Evolutionary conservation across 129 eudicot genomes (phyloP), one percentile per base, ranked within the genome.

Genomic region (Centaurea solstitialis): DNA sequence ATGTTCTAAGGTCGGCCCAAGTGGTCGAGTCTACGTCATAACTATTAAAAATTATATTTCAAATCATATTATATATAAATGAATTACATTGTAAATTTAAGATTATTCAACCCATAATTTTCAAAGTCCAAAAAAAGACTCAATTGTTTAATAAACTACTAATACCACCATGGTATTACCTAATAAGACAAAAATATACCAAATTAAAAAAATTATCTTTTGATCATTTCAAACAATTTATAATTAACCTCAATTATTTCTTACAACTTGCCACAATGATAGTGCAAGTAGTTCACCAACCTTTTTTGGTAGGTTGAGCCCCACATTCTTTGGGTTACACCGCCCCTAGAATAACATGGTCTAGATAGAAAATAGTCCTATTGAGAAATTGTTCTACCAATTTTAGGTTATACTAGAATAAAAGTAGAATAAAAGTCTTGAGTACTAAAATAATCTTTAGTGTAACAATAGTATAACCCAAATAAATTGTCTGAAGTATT

Each of bases 21-120:
- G 79, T 75, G 79, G 66, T 53, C 38, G 85, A 82, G 77, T 76
- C 81, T 75, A 82, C 81, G 66, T 84, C 87, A 79, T 84, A 85
- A 80, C n/a, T 41, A 41, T 41, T 40, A 1, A 40, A 40, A 40
- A 0, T 40, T 40, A 10, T 40, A 40, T 40, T 40, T 47, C 59
- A 47, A 47, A 47, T 47, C n/a, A 11, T 11, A 47, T 47, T 47
- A 47, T 47, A 50, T 12, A 50, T 50, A 50, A 13, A 50, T 50
- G 21, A 50, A 13, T 50, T 50, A 50, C 20, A 17, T 9, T 41
- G 47, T 41, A 41, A 41, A 10, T 47, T 47, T 47, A 47, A 47
- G n/a, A 47, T 15, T 50, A 50, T 15, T 50, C 17, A 50, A 15
- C 21, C 62, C 62, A 50, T 50, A 15, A 21, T 15, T 50, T 50